Base-by-base conservation (phyloP, 768 basidiomycete genomes). In the Suillus ampliporus region DNA sequence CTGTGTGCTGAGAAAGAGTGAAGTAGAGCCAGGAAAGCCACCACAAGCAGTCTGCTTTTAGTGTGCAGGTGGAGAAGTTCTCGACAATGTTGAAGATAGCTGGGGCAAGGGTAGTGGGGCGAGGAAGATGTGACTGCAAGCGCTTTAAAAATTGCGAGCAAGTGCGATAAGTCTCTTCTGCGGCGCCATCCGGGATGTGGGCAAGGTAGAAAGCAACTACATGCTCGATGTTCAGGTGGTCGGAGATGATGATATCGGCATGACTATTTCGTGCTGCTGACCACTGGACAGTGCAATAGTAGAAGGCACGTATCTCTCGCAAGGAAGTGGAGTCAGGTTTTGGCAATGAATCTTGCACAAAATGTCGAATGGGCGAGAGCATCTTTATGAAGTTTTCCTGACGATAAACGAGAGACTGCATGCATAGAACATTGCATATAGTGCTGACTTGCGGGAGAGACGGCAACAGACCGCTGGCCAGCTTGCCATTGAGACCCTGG, bases 401-500 rank as follows among this genome's bases (percentile, higher is more conserved):
- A 31, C 28, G 57, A 44, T 40, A 48, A 21, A 58, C 11, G 10
- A 58, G 28, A n/a, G 41, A 41, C 14, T 58, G 57, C 19, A 6
- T 58, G 3, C 40, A 34, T 8, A 58, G 28, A 10, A 58, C 9
- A 13, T 40, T 37, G 4, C 41, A 26, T 7, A 46, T 48, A 17
- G 5, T 21, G 19, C n/a, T 15, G 8, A 44, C 17, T 19, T 58
- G 26, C 21, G 13, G 56, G 15, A 8, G 14, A 19, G 35, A 58
- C n/a, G 14, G 26, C 11, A 58, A 31, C 17, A 9, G 23, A 17
- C 3, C 26, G 5, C 26, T 58, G 1, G 57, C n/a, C 17, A 40
- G 26, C 8, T 61, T n/a, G n/a, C n/a, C 50, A 3, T 34, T 35
- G 50, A 61, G 28, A 8, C 60, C 60, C 41, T 61, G 60, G 10